Evolutionary conservation across 2,329 filamentous ascomycete species (phyloP).

Genomic region (Lasiodiplodia gonubiensis): DNA sequence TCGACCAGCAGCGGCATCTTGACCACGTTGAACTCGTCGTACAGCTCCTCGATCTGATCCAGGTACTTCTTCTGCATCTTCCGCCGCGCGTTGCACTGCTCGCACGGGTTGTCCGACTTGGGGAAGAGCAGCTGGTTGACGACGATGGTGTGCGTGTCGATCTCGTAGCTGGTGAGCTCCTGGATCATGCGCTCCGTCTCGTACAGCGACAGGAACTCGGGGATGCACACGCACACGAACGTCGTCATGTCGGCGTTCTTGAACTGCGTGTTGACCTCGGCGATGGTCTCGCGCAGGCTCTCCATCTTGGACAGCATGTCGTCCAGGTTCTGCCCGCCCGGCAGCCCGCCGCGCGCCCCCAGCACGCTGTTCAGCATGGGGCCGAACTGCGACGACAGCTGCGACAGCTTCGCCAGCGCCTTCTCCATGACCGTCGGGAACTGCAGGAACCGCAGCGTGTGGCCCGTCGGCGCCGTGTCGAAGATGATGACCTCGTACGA

Average conservation of each 20-base stretch:
- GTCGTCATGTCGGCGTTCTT: constrained; percentile 95
- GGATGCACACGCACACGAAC: constrained; percentile 97
- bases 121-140: constrained; percentile 98
- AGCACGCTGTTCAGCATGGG: constrained; percentile 94
- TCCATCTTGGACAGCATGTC: constrained; percentile 97
- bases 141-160: constrained; percentile 96
- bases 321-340: constrained; percentile 89
- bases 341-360: constrained; percentile 75
- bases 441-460: constrained; percentile 97
- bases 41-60: constrained; percentile 97
- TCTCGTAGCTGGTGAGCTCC: constrained; percentile 88
- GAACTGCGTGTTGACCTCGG: constrained; percentile 97
- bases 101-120: constrained; percentile 80
- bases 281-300: constrained; percentile 87
- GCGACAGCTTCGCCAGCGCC: constrained; percentile 94
- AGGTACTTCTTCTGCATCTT: constrained; percentile 99
- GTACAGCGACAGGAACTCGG: constrained; percentile 94
- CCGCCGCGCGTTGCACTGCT: constrained; percentile 91
- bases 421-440: constrained; percentile 99
- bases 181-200: constrained; percentile 99
- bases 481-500: constrained; percentile 99
- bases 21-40: constrained; percentile 98
- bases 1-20: constrained; percentile 97
- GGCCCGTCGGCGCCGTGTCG: constrained; percentile 96
- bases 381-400: constrained; percentile 91